Evolutionary conservation across 139 green algal species (phyloP).

Genomic region (Chlorella ohadii): DNA sequence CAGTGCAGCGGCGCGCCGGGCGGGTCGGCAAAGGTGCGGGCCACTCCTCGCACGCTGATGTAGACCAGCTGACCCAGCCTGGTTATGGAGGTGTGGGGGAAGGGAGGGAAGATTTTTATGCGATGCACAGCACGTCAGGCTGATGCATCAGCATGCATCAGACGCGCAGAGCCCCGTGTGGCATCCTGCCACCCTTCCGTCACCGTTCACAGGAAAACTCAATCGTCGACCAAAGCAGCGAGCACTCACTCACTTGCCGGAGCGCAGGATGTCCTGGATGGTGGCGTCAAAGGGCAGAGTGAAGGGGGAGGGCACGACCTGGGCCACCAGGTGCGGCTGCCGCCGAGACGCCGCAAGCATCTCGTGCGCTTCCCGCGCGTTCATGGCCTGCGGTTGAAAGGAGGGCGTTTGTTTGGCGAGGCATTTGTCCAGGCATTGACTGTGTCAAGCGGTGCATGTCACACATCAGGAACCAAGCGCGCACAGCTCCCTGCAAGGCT

Average conservation of each 20-base stretch:
- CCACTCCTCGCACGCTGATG: slow-evolving; percentile 35
- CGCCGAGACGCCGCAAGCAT: slow-evolving; percentile 21
- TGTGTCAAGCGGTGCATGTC: no score
- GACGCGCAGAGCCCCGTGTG: no score
- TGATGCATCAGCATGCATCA: no score
- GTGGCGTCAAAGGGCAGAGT: slow-evolving; percentile 44
- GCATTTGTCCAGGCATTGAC: background rate
- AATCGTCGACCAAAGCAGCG: no score
- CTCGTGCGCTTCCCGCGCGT: slow-evolving; percentile 28
- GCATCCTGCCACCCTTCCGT: no score
- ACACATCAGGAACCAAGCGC: no score
- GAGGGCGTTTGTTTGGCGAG: background rate
- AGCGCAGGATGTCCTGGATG: slow-evolving; percentile 33
- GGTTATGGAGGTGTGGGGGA: background rate
- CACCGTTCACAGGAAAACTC: no score
- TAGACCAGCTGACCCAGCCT: background rate
- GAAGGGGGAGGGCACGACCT: slow-evolving; percentile 46
- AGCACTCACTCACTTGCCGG: background rate
- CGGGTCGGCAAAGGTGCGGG: slow-evolving; percentile 9
- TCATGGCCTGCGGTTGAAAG: slow-evolving; percentile 39
- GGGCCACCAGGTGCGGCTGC: slow-evolving; percentile 31
- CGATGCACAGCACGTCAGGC: no score
- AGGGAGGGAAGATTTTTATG: no score
- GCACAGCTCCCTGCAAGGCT: no score
- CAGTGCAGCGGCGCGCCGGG: slow-evolving; percentile 10